A percentile compares a stretch with the other conserved stretches of the same genome.
Conservation (phyloP, 768 basidiomycete genomes). For the Termitomyces bulborhizus region DNA sequence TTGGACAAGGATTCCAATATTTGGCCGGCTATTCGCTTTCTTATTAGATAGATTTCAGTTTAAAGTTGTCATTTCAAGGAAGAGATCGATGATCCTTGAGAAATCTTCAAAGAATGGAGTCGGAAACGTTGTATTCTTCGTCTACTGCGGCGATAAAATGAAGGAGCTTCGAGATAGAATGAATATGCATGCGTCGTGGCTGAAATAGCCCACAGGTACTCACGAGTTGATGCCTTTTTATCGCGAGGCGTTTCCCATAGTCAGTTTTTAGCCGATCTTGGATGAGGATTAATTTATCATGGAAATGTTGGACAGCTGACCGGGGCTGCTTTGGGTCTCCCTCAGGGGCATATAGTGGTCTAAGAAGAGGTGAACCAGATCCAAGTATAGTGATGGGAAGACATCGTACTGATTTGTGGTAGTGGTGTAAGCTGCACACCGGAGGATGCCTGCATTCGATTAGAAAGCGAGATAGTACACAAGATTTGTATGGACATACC, state of each 20-base stretch:
- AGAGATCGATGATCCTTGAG: neutral
- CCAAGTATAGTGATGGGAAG: neutral
- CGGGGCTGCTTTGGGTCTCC: conserved; percentile 35
- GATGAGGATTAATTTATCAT: conserved; percentile 81
- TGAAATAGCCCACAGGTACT: conserved; percentile 3
- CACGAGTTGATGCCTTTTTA: conserved; percentile 68
- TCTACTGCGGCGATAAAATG: conserved; percentile 12
- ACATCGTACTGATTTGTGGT: conserved; percentile 39
- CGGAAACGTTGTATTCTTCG: conserved; percentile 11
- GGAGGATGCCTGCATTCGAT: conserved; percentile 43
- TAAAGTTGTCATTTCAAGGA: neutral
- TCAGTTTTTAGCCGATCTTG: conserved; percentile 71
- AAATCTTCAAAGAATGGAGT: neutral
- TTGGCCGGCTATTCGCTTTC: too few species aligned
- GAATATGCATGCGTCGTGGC: neutral
- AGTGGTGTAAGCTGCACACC: conserved; percentile 62
- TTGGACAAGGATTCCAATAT: too few species aligned
- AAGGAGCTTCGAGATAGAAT: conserved; percentile 9
- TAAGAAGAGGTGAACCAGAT: conserved; percentile 12
- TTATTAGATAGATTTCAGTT: neutral
- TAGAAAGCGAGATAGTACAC: neutral
- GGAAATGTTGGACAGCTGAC: conserved; percentile 76
- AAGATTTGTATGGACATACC: conserved; percentile 31
- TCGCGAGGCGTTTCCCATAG: conserved; percentile 60
- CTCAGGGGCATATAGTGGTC: conserved; percentile 40